Percentiles rank a stretch among this genome's conserved stretches.
These are phyloP conservation scores for Ogataea kodamae DNA, from an alignment of 805 yeast species.

Conservation along the genomic window DNA sequence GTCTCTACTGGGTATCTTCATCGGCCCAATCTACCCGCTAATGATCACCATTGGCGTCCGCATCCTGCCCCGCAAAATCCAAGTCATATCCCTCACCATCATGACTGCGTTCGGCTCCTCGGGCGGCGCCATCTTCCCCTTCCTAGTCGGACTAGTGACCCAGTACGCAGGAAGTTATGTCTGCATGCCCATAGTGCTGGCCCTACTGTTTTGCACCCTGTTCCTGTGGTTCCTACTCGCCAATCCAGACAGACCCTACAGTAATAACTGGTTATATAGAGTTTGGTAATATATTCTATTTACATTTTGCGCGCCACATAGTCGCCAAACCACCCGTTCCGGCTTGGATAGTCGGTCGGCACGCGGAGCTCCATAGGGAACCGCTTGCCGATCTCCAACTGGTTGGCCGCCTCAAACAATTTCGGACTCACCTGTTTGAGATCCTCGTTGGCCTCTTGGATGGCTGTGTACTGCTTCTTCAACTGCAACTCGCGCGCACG, in stretches of 20 bases:
- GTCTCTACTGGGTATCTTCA: constrained; percentile 51
- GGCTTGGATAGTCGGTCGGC: constrained; percentile 89
- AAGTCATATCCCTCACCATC: constrained; percentile 46
- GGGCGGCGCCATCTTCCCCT: constrained; percentile 58
- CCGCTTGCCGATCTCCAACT: constrained; percentile 50
- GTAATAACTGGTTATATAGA: constrained; percentile 26
- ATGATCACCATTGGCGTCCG: constrained; percentile 43
- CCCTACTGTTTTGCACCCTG: constrained; percentile 34
- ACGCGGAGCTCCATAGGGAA: constrained; percentile 82
- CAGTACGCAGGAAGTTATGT: constrained; percentile 45
- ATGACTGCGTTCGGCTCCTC: constrained; percentile 54
- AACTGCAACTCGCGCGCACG: constrained; percentile 41
- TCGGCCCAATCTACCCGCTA: constrained; percentile 66
- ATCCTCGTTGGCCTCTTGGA: constrained; percentile 69
- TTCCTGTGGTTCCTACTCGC: constrained; percentile 43
- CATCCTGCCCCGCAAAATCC: constrained; percentile 49
- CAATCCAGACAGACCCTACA: constrained; percentile 36
- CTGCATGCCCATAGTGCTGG: constrained; percentile 46
- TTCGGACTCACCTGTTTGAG: constrained; percentile 49
- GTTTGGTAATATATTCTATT: constrained; percentile 13
- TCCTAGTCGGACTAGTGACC: constrained; percentile 47
- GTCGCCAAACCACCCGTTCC: constrained; percentile 72
- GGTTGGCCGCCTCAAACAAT: constrained; percentile 62
- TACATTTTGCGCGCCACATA: constrained; percentile 29
- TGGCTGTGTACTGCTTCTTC: constrained; percentile 59